Evolutionary conservation across 1,284 basidiomycete genomes (phyloP).

Genomic region (Moesziomyces aphidis): DNA sequence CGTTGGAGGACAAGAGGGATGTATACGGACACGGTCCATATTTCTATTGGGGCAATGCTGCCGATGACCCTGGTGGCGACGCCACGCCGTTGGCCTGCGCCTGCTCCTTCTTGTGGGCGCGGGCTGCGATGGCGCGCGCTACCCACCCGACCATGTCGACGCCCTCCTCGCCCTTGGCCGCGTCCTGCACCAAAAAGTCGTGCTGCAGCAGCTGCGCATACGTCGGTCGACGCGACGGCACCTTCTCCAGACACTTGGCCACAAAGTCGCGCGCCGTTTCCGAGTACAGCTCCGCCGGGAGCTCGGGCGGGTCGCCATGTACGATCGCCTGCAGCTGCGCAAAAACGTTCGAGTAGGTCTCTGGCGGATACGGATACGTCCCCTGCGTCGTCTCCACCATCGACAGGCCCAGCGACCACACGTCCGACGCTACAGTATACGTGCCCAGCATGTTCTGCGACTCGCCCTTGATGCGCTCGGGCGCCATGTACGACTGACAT

Average conservation of each 20-base stretch:
- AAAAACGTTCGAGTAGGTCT: constrained; percentile 96
- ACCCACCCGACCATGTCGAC: constrained; percentile 69
- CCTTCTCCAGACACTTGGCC: constrained; percentile 64
- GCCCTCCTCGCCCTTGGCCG: constrained; percentile 46
- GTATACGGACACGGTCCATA: too few relatives aligned
- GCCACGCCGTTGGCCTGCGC: constrained; percentile 14
- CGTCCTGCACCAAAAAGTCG: constrained; percentile 74
- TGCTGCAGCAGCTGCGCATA: constrained; percentile 87
- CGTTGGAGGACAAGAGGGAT: too few relatives aligned
- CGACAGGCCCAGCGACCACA: constrained; percentile 96
- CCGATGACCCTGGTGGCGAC: neutral
- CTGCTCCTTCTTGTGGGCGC: constrained; percentile 25
- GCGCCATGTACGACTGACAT: constrained; percentile 99
- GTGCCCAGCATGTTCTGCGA: constrained; percentile 85
- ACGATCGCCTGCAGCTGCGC: constrained; percentile 96
- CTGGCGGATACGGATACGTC: constrained; percentile 96
- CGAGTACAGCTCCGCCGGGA: constrained; percentile 73
- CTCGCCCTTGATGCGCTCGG: constrained; percentile 95
- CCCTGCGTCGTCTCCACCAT: constrained; percentile 94
- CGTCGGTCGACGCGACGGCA: constrained; percentile 78
- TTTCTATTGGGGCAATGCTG: neutral
- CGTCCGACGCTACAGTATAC: constrained; percentile 96
- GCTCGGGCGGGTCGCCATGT: constrained; percentile 87
- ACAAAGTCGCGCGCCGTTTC: constrained; percentile 66
- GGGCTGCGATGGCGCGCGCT: constrained; percentile 38